These are phyloP conservation scores for Schizothecium vesticola DNA, from an alignment of 495 filamentous ascomycete species.

Conservation along the genomic window DNA sequence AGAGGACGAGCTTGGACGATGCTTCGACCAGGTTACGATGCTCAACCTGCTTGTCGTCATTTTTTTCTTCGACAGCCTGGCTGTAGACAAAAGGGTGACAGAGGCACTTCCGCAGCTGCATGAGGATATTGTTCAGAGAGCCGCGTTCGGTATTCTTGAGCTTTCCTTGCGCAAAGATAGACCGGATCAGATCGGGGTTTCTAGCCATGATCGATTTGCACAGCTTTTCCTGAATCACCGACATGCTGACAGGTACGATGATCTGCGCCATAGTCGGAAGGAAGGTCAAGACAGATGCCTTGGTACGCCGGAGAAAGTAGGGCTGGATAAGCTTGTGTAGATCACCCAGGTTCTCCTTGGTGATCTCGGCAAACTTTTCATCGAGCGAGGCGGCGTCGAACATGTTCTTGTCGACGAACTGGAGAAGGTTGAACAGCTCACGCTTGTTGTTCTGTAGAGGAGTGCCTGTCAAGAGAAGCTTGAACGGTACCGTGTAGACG, in stretches of 20 bases:
- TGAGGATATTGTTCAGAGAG: conserved; percentile 85
- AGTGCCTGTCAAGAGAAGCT: conserved; percentile 81
- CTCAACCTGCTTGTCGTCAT: conserved; percentile 42
- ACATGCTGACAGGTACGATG: conserved; percentile 91
- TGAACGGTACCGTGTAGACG: conserved; percentile 68
- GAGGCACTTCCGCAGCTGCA: conserved; percentile 91
- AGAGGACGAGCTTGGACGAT: conserved; percentile 78
- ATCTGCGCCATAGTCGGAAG: conserved; percentile 90
- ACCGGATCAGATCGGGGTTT: conserved; percentile 80
- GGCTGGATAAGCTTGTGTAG: conserved; percentile 83
- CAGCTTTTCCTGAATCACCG: conserved; percentile 82
- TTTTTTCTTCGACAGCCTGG: conserved; percentile 76
- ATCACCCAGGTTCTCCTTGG: conserved; percentile 69
- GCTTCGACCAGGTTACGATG: conserved; percentile 84
- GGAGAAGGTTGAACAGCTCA: conserved; percentile 90
- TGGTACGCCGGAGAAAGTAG: conserved; percentile 69
- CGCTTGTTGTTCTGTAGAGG: conserved; percentile 92
- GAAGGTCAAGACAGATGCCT: conserved; percentile 81
- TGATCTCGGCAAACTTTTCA: conserved; percentile 64
- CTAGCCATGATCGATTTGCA: conserved; percentile 91
- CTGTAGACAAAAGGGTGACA: conserved; percentile 96
- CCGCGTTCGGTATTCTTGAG: conserved; percentile 64
- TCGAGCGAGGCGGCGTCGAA: conserved; percentile 65
- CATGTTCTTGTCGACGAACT: conserved; percentile 71
- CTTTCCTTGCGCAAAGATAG: conserved; percentile 66